Evolutionary conservation across 2,329 filamentous ascomycete species (phyloP).

Genomic region (Calonectria hongkongensis): DNA sequence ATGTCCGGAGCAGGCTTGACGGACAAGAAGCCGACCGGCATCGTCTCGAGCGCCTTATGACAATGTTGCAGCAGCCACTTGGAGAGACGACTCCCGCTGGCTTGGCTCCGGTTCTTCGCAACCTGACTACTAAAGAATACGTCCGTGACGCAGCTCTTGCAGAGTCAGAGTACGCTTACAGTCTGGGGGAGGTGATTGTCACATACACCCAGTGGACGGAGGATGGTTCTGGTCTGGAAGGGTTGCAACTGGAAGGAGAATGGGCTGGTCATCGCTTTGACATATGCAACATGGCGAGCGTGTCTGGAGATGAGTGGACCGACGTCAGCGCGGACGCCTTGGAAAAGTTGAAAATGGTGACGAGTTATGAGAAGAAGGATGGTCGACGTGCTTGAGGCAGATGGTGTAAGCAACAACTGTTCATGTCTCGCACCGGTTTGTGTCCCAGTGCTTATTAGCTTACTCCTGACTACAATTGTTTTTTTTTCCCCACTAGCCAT

Average conservation of each 20-base stretch:
- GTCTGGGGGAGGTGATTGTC: conserved; percentile 28
- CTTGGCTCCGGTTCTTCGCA: conserved; percentile 34
- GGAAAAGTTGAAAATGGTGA: neutral
- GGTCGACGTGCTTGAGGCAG: neutral
- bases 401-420: too few relatives aligned
- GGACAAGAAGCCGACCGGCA: neutral
- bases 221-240: neutral
- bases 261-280: conserved; percentile 1
- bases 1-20: neutral
- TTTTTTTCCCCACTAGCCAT: too few relatives aligned
- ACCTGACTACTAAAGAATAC: conserved; percentile 38
- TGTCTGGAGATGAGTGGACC: neutral
- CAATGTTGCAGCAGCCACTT: neutral
- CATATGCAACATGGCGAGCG: neutral
- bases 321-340: neutral
- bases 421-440: too few relatives aligned
- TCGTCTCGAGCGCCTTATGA: conserved; percentile 16
- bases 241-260: neutral
- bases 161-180: neutral
- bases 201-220: neutral
- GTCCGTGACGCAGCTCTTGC: conserved; percentile 24
- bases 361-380: neutral
- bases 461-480: neutral
- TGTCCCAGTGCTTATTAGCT: too few relatives aligned
- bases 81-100: neutral